These are phyloP conservation scores for Neoscytalidium dimidiatum DNA, from an alignment of 2,329 filamentous ascomycete species.

Conservation along the genomic window DNA sequence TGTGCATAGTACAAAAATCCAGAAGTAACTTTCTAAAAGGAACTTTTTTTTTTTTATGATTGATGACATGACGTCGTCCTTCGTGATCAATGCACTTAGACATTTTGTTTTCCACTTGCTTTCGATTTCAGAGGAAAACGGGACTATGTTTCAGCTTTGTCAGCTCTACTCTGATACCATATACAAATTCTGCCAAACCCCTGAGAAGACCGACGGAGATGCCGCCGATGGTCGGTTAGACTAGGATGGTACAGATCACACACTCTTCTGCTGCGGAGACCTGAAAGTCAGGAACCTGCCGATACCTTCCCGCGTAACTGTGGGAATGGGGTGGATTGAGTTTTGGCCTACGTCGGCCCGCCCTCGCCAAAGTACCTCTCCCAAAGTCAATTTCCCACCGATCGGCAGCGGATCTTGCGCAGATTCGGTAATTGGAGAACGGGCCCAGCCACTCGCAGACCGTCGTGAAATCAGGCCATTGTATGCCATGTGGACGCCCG, in stretches of 20 bases:
- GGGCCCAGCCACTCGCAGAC: background rate
- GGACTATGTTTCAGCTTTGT: background rate
- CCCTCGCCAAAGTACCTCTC: background rate
- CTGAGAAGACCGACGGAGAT: background rate
- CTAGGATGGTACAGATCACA: background rate
- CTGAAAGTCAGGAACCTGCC: background rate
- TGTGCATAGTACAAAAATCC: conserved; percentile 3
- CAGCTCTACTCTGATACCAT: background rate
- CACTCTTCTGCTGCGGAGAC: background rate
- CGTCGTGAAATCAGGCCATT: background rate
- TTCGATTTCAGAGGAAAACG: no score
- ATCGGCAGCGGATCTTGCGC: background rate
- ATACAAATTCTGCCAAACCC: background rate
- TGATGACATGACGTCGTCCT: background rate
- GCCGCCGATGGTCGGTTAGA: background rate
- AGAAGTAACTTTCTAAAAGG: no score
- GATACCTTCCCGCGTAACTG: background rate
- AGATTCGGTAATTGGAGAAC: background rate
- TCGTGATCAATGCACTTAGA: background rate
- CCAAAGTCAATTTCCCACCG: conserved; percentile 1
- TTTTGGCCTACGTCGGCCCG: background rate
- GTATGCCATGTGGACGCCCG: background rate
- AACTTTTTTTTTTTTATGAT: no score
- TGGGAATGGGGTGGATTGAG: background rate
- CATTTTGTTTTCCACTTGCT: background rate